A percentile compares a stretch with the other conserved stretches of the same genome.
These are phyloP conservation scores for Lactarius trivialis DNA, from an alignment of 768 basidiomycete species.

Conservation along the genomic window DNA sequence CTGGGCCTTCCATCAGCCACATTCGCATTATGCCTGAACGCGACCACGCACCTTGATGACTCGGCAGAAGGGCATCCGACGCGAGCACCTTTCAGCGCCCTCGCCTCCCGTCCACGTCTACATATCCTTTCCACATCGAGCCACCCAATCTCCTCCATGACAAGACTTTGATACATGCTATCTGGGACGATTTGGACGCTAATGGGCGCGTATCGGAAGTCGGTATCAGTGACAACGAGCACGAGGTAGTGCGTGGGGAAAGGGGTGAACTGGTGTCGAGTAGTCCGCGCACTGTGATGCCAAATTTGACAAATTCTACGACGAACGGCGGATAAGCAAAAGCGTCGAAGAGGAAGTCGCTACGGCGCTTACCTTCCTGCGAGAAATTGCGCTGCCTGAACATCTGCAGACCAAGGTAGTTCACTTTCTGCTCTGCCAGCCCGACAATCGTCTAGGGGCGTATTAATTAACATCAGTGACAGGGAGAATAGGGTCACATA, in stretches of 20 bases:
- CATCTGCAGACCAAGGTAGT: conserved; percentile 72
- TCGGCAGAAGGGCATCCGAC: no score
- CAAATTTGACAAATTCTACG: conserved; percentile 66
- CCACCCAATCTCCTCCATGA: conserved; percentile 77
- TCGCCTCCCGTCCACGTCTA: no score
- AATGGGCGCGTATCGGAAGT: conserved; percentile 80
- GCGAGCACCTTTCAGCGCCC: no score
- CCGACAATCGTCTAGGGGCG: conserved; percentile 70
- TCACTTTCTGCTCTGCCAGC: conserved; percentile 75
- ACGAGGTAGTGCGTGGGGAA: conserved; percentile 85
- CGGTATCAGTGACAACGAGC: no score
- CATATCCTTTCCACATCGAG: no score
- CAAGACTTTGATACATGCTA: conserved; percentile 51
- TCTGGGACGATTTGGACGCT: conserved; percentile 51
- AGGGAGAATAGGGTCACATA: conserved; percentile 26
- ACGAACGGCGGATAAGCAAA: background rate
- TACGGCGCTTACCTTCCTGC: conserved; percentile 44
- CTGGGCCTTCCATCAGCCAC: conserved; percentile 18
- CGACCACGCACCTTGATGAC: no score
- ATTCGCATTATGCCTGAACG: no score
- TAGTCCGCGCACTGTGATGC: conserved; percentile 49
- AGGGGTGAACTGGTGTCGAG: conserved; percentile 68
- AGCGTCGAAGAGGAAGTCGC: background rate
- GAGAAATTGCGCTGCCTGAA: conserved; percentile 64
- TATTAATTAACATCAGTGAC: background rate